phyloP scores from a whole-genome alignment of 163 green algal genomes.

The Coccomyxa subellipsoidea region DNA sequence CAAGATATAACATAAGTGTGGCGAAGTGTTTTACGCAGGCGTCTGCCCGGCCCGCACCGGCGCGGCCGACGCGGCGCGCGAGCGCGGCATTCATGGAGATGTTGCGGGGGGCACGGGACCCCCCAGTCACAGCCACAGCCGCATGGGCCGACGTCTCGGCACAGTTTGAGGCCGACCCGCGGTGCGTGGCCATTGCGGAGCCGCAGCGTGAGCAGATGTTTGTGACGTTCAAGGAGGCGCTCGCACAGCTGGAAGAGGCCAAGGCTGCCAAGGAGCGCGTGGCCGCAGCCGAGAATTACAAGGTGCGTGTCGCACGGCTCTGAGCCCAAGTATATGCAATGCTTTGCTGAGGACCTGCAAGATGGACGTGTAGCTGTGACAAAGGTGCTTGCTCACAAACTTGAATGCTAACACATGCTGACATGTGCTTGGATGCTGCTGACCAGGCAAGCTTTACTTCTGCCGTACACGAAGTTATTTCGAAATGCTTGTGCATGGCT shows the following conservation, averaged over 20 bases:
- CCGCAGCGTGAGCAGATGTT: constrained; percentile 26
- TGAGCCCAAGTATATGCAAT: background rate
- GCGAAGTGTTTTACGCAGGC: background rate
- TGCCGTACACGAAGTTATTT: too few species aligned
- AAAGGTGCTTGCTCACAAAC: too few species aligned
- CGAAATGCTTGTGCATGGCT: too few species aligned
- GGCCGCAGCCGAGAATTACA: background rate
- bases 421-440: too few species aligned
- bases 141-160: constrained; percentile 15
- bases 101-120: constrained; percentile 23
- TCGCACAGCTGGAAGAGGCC: constrained; percentile 16
- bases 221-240: constrained; percentile 18
- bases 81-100: constrained; percentile 36
- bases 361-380: too few species aligned
- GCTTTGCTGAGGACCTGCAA: background rate
- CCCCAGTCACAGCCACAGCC: constrained; percentile 14
- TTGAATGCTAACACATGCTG: too few species aligned
- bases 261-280: background rate
- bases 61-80: background rate
- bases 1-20: too few species aligned
- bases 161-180: background rate
- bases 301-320: too few species aligned
- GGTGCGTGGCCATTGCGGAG: constrained; percentile 14
- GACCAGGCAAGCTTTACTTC: too few species aligned
- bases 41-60: too few species aligned